Base-by-base conservation (phyloP, 2,329 filamentous ascomycete species). In the Aspergillus sojae region DNA sequence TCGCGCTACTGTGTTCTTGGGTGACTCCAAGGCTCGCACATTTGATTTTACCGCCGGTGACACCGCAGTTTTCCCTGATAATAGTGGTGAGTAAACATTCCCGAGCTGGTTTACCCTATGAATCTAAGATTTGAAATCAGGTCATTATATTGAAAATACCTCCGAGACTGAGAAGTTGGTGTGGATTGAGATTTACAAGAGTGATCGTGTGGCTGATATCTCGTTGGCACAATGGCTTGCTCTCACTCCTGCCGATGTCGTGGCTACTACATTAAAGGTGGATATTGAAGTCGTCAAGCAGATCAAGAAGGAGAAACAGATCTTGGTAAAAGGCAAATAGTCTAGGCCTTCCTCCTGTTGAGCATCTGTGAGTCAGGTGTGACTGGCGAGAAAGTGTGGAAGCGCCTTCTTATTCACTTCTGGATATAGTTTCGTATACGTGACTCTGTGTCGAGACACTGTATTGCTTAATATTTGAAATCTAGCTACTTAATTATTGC, bases 171-270 rank as follows among this genome's bases (percentile, higher is more conserved):
- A 90, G 64, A 86, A 89, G 57, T 79, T 91, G 4, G 81, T 88
- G 5, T 91, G 86, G 85, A 85, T 91, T 34, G 89, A 91, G 73
- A 84, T 91, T 21, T 91, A 89, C 80, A 90, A 89, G 78, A 86
- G 84, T 48, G 87, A 91, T 65, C 83, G 85, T 2, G 87, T 91
- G 1, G 86, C 85, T 0, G 89, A 91, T 70, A 88, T 91, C 65
- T 84, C 86, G 0, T 74, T 91, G 50, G 87, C 85, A 0, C 89
- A 91, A 74, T 92, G 89, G 89, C 79, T 92, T 45, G 89, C 88
- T 1, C 77, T 91, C 57, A 91, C 89, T 0, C 89, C 89, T 5
- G 41, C 61, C 4, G 61, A 63, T 34, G 52, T 57, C 2, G 63
- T 65, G 4, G 58, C 58, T n/a, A 63, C 54, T 21, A 58, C 34